Evolutionary conservation across 139 green algal genomes (phyloP), one percentile per base, ranked within the genome.

Genomic region (Dunaliella sp.): DNA sequence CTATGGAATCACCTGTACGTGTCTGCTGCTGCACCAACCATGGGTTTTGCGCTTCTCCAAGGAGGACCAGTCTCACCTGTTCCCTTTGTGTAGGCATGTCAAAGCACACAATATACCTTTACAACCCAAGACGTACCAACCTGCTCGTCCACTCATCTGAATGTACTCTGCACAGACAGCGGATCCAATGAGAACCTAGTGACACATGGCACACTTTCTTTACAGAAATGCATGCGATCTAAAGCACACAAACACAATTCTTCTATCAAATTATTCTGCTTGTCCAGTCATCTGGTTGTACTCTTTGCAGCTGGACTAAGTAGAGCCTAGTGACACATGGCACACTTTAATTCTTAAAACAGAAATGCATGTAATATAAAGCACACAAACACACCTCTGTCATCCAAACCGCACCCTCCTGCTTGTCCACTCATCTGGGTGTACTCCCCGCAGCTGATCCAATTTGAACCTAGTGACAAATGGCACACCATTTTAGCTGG

Each of bases 231-330:
- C 97, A 91, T 99, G 99, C 33, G 99, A n/a, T n/a, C n/a, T n/a
- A n/a, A n/a, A n/a, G n/a, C n/a, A n/a, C n/a, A n/a, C n/a, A n/a
- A n/a, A 74, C 86, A 73, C 83, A 90, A 96, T 97, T 21, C 89
- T 77, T 77, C 95, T 93, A 88, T 99, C 97, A 87, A 96, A 96
- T 2, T 97, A 97, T 32, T 97, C 97, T 33, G 97, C 97, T 0
- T 97, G 84, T 0, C 97, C 97, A 88, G 93, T 98, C 97, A 99
- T 99, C 93, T 99, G 97, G 78, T 98, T 98, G 93, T 98, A 99
- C 90, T 99, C 97, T 1, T 96, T 97, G 38, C 84, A 93, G 74
- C 85, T 86, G 57, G 99, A 87, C 88, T 86, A 95, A 30, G 89
- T 86, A 81, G 88, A 93, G 25, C 26, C 48, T n/a, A n/a, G n/a